Evolutionary conservation across 1,284 basidiomycete species (phyloP), one percentile per base, ranked within the genome.

Genomic region (Ustilago esculenta): DNA sequence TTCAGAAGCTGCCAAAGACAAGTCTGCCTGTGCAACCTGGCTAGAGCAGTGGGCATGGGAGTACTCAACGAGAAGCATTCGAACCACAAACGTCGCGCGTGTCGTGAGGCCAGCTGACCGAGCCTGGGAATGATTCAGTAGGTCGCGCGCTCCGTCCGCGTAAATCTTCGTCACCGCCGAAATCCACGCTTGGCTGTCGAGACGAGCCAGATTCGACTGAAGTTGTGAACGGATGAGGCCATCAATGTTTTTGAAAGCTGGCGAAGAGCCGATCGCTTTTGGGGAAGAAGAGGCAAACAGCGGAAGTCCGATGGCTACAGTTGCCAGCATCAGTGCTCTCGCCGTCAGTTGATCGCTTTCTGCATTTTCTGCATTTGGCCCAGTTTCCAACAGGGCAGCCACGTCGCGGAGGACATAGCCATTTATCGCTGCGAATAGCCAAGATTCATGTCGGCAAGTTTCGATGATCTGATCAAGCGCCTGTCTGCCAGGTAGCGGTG

Each of bases 341-440:
- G 51, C 63, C 20, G 35, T 40, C 20, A 51, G 10, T 2, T 15
- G 7, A n/a, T 66, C 63, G 21, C n/a, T n/a, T n/a, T n/a, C n/a
- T n/a, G n/a, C n/a, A n/a, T n/a, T 33, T 15, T 66, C 48, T 2
- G 15, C 4, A 5, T 5, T 33, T 2, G 52, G 25, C 8, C 24
- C 6, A 2, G 46, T 27, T 8, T 47, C 56, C 3, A 55, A 18
- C 12, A 66, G 32, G 4, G 39, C 33, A 14, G 44, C 43, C 3
- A 66, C 50, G 24, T 59, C 56, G 30, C 23, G 18, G 5, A 66
- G 34, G 1, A 52, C 56, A 17, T 52, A 36, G n/a, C 21, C 32
- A 29, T 66, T 66, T 51, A 59, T 42, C 8, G 51, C 51, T 9
- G 43, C 21, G n/a, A 55, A 55, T 1, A 59, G 29, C 63, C 63